Conservation (phyloP, 352 stramenopile species). For the Elongisporangium anandrum region DNA sequence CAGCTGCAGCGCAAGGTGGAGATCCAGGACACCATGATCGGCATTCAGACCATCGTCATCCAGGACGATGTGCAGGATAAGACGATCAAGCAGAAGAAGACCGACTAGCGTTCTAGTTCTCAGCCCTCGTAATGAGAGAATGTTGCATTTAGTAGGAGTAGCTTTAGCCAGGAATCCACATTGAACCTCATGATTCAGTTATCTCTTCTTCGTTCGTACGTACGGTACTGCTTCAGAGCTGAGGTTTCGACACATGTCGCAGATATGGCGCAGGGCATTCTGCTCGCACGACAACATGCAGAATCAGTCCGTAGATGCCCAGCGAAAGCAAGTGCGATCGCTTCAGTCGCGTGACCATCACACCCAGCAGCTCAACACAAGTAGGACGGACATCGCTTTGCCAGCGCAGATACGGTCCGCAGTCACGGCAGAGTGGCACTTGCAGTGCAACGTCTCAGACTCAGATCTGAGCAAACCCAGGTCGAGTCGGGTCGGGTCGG, state of each 20-base stretch:
- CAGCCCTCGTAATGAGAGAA: too few relatives aligned
- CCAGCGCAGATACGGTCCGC: neutral
- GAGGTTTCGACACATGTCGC: neutral
- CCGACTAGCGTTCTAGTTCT: neutral
- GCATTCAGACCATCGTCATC: conserved; percentile 68
- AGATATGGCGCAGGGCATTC: neutral
- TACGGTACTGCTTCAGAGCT: neutral
- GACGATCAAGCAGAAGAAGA: conserved; percentile 15
- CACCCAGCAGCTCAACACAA: too few relatives aligned
- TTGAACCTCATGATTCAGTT: too few relatives aligned
- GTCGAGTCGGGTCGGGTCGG: neutral
- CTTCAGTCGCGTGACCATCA: too few relatives aligned
- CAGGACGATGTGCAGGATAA: conserved; percentile 10
- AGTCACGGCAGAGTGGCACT: neutral
- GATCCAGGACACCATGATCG: conserved; percentile 45
- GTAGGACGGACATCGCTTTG: neutral
- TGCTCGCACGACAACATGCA: neutral
- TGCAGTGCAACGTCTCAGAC: neutral
- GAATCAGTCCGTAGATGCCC: neutral
- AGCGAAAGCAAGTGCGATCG: neutral
- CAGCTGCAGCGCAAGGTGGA: conserved; percentile 60
- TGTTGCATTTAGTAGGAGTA: neutral
- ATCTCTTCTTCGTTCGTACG: neutral
- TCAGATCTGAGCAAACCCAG: neutral
- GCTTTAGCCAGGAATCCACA: too few relatives aligned